phyloP scores from a whole-genome alignment of 164 flowering plant genomes.

The Magnolia officinalis region DNA sequence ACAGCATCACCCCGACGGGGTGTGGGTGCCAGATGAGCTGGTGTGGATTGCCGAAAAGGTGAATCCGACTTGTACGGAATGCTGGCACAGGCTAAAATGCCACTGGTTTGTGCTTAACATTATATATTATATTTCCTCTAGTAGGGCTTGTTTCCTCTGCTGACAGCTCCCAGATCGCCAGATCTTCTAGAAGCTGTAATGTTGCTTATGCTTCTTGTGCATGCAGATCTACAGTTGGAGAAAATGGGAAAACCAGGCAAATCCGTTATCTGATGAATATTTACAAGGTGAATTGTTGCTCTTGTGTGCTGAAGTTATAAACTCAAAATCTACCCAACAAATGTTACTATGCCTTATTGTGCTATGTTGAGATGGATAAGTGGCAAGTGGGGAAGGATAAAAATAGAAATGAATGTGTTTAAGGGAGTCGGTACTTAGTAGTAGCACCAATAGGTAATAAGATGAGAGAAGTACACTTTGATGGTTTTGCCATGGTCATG shows the following conservation, averaged over 20 bases:
- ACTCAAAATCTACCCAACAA: neutral
- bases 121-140: no score
- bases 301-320: neutral
- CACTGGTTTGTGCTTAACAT: neutral
- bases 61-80: neutral
- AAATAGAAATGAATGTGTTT: no score
- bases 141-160: neutral
- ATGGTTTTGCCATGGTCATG: no score
- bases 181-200: neutral
- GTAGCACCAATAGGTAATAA: no score
- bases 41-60: neutral
- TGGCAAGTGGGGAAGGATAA: no score
- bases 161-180: neutral
- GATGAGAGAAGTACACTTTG: no score
- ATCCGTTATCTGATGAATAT: slow-evolving; percentile 27
- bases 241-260: slow-evolving; percentile 76
- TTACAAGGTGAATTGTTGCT: slow-evolving; percentile 46
- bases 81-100: neutral
- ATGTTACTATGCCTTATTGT: no score
- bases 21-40: neutral
- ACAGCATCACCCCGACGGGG: no score
- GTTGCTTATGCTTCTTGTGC: slow-evolving; percentile 6
- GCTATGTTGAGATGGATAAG: no score
- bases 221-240: slow-evolving; percentile 93
- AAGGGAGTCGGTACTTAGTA: no score